Evolutionary conservation across 352 stramenopile genomes (phyloP), one percentile per base, ranked within the genome.

Genomic region (Globisporangium acanthophoron): DNA sequence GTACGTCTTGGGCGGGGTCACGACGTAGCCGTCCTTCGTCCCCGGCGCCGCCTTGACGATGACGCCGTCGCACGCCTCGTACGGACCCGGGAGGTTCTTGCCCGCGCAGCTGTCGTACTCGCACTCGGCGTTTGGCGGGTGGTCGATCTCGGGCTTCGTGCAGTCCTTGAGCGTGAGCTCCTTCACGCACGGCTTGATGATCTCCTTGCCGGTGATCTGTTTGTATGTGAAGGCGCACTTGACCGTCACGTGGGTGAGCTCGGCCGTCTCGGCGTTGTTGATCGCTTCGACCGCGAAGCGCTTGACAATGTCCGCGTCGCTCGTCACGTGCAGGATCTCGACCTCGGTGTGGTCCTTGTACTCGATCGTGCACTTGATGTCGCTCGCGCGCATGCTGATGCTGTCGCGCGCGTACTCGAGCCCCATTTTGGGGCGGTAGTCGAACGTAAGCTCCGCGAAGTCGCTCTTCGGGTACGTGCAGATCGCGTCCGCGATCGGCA

Each of bases 381-480:
- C 56, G 15, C 69, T 66, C 37, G 86, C 63, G 37, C 73, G 69
- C 68, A 74, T 69, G 5, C 56, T 45, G 45, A 84, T 51, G 11
- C 69, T 62, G 15, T 74, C 65, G 20, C 62, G 66, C 27, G 58
- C 69, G 39, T 76, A 76, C 40, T 65, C 50, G 12, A 88, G 58
- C 12, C 74, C 77, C 6, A 61, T 62, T 46, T 78, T 76, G 9
- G 75, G 71, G 49, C 81, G 65, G 59, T 77, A 88, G 48, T 85
- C 66, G 41, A 88, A 88, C 51, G 76, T 87, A 20, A 88, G 56
- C 61, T 86, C 73, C 6, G 74, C 76, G 58, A 88, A 88, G 56
- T 88, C 75, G 27, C 76, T 88, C 31, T 74, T 58, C 16, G 65
- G 64, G 57, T 85, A 82, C 48, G 74, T 71, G 56, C 78, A 88